A percentile compares a stretch with the other conserved stretches of the same genome.
Evolutionary conservation across 306 rosid genomes (phyloP).

Genomic region (Potentilla sterilis): DNA sequence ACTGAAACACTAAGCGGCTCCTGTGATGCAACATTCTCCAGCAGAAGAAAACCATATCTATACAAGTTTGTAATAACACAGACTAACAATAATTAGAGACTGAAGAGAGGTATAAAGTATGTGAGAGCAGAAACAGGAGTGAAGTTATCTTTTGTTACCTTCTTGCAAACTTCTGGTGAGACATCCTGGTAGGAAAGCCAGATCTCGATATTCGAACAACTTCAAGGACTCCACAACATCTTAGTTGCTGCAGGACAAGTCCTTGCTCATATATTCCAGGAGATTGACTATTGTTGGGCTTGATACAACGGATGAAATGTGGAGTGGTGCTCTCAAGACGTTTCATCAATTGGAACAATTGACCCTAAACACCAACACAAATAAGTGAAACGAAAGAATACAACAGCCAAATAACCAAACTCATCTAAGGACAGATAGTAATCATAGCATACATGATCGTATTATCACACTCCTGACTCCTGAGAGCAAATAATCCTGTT

Average conservation of each 20-base stretch:
- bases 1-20: constrained; percentile 97
- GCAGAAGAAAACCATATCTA: constrained; percentile 97
- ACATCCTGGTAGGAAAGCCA: constrained; percentile 97
- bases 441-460: neutral
- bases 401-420: constrained; percentile 7
- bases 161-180: constrained; percentile 91
- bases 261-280: constrained; percentile 92
- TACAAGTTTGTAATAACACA: constrained; percentile 25
- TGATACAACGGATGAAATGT: constrained; percentile 97
- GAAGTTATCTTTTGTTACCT: constrained; percentile 48
- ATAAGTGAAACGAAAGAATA: constrained; percentile 23
- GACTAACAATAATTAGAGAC: constrained; percentile 11
- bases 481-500: neutral
- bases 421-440: neutral
- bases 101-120: neutral
- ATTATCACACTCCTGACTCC: neutral
- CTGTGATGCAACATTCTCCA: constrained; percentile 74
- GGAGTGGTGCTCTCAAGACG: constrained; percentile 96
- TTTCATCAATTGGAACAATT: constrained; percentile 91
- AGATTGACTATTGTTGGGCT: constrained; percentile 95
- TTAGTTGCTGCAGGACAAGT: constrained; percentile 92
- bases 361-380: constrained; percentile 57
- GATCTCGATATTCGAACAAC: constrained; percentile 97
- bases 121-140: constrained; percentile 3
- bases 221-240: constrained; percentile 98